Percentiles rank a stretch among this genome's conserved stretches.
Conservation (phyloP, 805 yeast species). For the Zygotorulaspora danielsina region DNA sequence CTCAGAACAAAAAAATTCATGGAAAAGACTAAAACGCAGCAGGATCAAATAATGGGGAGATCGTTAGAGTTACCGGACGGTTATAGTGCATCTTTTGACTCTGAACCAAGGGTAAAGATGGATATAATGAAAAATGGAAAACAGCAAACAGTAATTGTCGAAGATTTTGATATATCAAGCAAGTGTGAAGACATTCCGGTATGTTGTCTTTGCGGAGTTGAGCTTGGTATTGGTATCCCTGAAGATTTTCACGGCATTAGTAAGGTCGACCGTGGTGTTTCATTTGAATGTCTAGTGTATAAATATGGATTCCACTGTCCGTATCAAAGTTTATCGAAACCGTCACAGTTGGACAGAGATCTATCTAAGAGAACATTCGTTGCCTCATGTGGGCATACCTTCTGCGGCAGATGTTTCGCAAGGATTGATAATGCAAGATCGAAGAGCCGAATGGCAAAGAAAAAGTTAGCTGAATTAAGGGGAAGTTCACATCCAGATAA, state of each 20-base stretch:
- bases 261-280: constrained; percentile 20
- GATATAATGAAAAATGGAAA: constrained; percentile 21
- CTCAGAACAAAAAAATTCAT: constrained; percentile 23
- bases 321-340: constrained; percentile 50
- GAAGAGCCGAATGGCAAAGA: constrained; percentile 22
- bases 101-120: constrained; percentile 21
- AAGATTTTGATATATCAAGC: constrained; percentile 30
- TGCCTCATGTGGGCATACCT: constrained; percentile 76
- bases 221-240: constrained; percentile 71
- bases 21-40: constrained; percentile 28
- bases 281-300: constrained; percentile 33
- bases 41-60: constrained; percentile 20
- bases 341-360: constrained; percentile 53
- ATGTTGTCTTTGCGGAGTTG: constrained; percentile 69
- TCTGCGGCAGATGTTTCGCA: constrained; percentile 80
- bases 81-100: constrained; percentile 31
- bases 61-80: constrained; percentile 30
- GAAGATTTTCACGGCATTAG: constrained; percentile 39
- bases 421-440: constrained; percentile 47
- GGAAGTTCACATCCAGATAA: constrained; percentile 41
- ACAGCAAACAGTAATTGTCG: constrained; percentile 17
- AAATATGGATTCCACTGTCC: constrained; percentile 52
- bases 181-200: constrained; percentile 39
- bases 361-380: constrained; percentile 63
- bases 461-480: constrained; percentile 20